Percentiles rank a stretch among this genome's conserved stretches.
Conservation (phyloP, 1,139 yeast genomes). For the Pichia sp. region DNA sequence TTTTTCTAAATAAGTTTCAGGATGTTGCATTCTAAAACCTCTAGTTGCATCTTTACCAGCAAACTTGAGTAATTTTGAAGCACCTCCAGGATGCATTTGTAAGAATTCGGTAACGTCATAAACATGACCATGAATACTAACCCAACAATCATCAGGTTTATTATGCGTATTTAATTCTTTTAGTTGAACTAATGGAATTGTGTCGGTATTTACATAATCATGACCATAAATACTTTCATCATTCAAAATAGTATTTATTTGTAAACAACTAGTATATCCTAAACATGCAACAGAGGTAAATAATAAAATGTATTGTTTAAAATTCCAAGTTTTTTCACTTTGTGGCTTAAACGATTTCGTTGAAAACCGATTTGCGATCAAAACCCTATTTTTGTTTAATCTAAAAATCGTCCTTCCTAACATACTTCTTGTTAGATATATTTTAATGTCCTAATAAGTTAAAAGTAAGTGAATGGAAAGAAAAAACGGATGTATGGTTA, state of each 20-base stretch:
- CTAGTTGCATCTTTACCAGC: slow-evolving; percentile 93
- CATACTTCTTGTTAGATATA: too few relatives aligned
- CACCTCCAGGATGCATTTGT: slow-evolving; percentile 33
- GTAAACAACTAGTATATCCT: too few relatives aligned
- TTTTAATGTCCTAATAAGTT: too few relatives aligned
- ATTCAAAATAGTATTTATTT: not conserved
- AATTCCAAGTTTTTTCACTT: too few relatives aligned
- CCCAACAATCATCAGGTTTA: slow-evolving; percentile 49
- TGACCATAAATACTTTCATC: slow-evolving; percentile 2
- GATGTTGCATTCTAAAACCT: slow-evolving; percentile 80
- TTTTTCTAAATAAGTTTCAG: slow-evolving; percentile 63
- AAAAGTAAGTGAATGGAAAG: too few relatives aligned
- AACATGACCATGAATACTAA: slow-evolving; percentile 52
- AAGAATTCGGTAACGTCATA: slow-evolving; percentile 62
- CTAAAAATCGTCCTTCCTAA: too few relatives aligned
- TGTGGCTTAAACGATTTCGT: too few relatives aligned
- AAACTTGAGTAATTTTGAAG: slow-evolving; percentile 41
- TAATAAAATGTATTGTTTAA: not conserved
- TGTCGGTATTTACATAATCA: slow-evolving; percentile 10
- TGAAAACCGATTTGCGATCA: too few relatives aligned
- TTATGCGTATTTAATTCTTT: slow-evolving; percentile 52
- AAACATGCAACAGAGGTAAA: not conserved
- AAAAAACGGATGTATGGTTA: too few relatives aligned
- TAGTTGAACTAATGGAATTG: slow-evolving; percentile 13
- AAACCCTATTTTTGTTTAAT: too few relatives aligned